A percentile compares a stretch with the other conserved stretches of the same genome.
phyloP scores from a whole-genome alignment of 768 basidiomycete species.

The Collybia sp. region DNA sequence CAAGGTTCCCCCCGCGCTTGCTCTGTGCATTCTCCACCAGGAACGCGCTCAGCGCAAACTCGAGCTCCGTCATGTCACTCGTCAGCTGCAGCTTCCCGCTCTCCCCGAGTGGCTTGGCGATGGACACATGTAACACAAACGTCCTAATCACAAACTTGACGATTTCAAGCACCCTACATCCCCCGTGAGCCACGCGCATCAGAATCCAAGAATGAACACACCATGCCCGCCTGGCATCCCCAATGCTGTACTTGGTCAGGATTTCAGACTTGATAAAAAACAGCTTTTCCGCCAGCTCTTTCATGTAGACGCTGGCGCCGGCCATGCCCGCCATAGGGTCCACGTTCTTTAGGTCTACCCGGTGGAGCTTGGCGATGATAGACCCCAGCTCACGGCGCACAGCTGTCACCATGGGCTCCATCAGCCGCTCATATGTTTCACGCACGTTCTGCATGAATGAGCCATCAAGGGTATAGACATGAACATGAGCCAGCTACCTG shows the following conservation, averaged over 20 bases:
- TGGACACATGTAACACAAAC: conserved; percentile 92
- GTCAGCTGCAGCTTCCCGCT: conserved; percentile 91
- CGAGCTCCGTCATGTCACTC: conserved; percentile 94
- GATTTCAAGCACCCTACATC: conserved; percentile 54
- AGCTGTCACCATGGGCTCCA: conserved; percentile 58
- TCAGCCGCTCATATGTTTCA: conserved; percentile 47
- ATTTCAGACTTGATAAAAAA: conserved; percentile 77
- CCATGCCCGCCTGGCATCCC: conserved; percentile 75
- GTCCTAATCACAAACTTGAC: conserved; percentile 77
- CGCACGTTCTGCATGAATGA: conserved; percentile 38
- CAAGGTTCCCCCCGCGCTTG: conserved; percentile 63
- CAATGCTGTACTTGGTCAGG: conserved; percentile 63
- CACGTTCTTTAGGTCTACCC: conserved; percentile 72
- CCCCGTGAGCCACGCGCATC: not conserved
- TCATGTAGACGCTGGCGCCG: conserved; percentile 82
- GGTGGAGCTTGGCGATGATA: conserved; percentile 80
- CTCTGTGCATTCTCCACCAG: conserved; percentile 51
- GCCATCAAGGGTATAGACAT: not conserved
- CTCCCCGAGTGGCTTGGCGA: conserved; percentile 88
- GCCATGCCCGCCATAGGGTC: conserved; percentile 65
- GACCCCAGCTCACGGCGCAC: conserved; percentile 78
- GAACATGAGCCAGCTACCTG: conserved; percentile 37
- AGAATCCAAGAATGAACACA: conserved; percentile 25
- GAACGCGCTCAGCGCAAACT: conserved; percentile 86
- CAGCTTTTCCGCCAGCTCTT: conserved; percentile 87